Percentiles rank a stretch among this genome's conserved stretches.
Conservation (phyloP, 768 basidiomycete species). For the Thelephora aurantiotincta region DNA sequence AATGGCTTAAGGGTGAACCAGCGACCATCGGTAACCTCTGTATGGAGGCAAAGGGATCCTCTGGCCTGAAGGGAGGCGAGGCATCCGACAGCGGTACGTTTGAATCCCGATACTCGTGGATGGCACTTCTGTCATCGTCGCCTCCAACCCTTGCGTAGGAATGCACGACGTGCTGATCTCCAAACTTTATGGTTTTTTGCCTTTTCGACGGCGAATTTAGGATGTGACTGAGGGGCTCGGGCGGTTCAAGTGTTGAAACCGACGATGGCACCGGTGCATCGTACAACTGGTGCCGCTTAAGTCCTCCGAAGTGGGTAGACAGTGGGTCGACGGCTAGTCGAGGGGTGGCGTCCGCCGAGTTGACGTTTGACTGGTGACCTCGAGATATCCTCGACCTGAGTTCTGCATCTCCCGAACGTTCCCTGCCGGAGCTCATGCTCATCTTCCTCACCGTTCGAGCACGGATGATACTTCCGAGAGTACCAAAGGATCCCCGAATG, state of each 20-base stretch:
- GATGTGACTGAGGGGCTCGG: constrained; percentile 17
- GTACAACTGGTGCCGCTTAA: constrained; percentile 76
- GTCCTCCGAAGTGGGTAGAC: constrained; percentile 17
- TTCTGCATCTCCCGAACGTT: background rate
- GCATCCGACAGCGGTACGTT: background rate
- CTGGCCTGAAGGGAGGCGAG: background rate
- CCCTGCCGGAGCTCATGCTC: constrained; percentile 6
- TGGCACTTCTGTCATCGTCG: constrained; percentile 13
- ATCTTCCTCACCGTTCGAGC: constrained; percentile 33
- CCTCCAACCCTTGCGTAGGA: constrained; percentile 36
- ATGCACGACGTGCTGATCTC: constrained; percentile 57
- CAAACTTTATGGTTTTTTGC: constrained; percentile 64
- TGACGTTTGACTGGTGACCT: constrained; percentile 7
- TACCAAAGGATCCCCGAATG: constrained; percentile 81
- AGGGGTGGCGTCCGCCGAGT: constrained; percentile 11
- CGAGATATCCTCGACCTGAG: constrained; percentile 3
- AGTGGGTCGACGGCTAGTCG: constrained; percentile 17
- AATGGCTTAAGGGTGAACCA: constrained; percentile 6
- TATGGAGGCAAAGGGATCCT: background rate
- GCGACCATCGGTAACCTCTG: constrained; percentile 7
- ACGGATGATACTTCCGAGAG: constrained; percentile 70
- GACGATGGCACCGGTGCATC: constrained; percentile 66
- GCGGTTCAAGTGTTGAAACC: constrained; percentile 16
- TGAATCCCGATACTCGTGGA: constrained; percentile 9
- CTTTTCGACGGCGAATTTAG: constrained; percentile 9